Percentiles rank a stretch among this genome's conserved stretches.
These are phyloP conservation scores for Ophiocordyceps camponoti-leonardi DNA, from an alignment of 2,329 filamentous ascomycete genomes.

Conservation along the genomic window DNA sequence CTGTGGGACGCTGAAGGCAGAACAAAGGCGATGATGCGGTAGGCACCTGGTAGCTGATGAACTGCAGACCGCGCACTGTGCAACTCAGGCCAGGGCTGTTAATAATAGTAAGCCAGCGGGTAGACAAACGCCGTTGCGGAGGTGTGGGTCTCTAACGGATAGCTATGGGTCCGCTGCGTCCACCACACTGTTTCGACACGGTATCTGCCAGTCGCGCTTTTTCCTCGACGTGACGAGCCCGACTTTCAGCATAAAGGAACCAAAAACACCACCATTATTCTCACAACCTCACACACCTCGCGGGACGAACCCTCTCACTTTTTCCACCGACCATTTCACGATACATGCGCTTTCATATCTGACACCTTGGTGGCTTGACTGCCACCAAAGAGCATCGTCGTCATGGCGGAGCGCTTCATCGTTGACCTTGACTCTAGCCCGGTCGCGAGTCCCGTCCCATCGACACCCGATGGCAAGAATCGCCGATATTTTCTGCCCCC, in stretches of 20 bases:
- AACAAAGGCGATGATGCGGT: too few relatives aligned
- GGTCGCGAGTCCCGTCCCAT: constrained; percentile 24
- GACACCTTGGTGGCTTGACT: neutral
- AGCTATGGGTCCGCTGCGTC: too few relatives aligned
- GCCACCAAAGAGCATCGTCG: constrained; percentile 3
- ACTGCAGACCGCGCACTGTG: too few relatives aligned
- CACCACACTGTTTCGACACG: neutral
- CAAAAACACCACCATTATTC: neutral
- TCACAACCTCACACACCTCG: neutral
- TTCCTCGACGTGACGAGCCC: neutral
- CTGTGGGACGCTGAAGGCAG: too few relatives aligned
- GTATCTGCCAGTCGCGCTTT: neutral
- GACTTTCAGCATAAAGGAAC: neutral
- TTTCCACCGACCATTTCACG: too few relatives aligned
- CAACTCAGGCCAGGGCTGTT: too few relatives aligned
- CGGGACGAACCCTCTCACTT: too few relatives aligned
- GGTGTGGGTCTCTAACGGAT: too few relatives aligned
- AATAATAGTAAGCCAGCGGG: too few relatives aligned
- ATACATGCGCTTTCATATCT: neutral
- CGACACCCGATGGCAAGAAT: constrained; percentile 28
- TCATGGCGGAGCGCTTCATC: constrained; percentile 23
- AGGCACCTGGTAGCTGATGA: too few relatives aligned
- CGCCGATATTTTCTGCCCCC: constrained; percentile 20
- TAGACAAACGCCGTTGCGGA: too few relatives aligned
- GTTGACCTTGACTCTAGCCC: constrained; percentile 24